Conservation (phyloP, 441 rosid species). For the California macrophylla region DNA sequence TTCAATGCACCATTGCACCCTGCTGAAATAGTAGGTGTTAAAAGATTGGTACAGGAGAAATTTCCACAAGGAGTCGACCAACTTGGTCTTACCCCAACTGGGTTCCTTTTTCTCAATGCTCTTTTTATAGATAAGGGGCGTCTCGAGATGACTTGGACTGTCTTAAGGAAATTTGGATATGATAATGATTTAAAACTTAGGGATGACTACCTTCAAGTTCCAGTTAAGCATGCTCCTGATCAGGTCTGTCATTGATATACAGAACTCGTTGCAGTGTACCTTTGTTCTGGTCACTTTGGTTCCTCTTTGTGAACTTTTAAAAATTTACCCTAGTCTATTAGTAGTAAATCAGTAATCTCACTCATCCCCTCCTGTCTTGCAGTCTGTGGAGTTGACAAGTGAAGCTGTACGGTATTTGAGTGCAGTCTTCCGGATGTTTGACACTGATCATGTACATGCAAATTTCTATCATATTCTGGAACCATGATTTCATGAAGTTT, state of each 20-base stretch:
- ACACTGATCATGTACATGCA: slow-evolving; percentile 46
- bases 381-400: slow-evolving; percentile 61
- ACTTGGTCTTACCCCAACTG: slow-evolving; percentile 59
- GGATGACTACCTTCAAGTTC: slow-evolving; percentile 41
- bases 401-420: slow-evolving; percentile 41
- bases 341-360: slow-evolving; percentile 9
- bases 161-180: slow-evolving; percentile 64
- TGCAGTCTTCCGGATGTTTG: slow-evolving; percentile 49
- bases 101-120: slow-evolving; percentile 59
- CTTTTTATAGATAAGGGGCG: slow-evolving; percentile 70
- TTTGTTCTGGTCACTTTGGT: neutral
- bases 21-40: slow-evolving; percentile 57
- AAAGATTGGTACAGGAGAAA: slow-evolving; percentile 60
- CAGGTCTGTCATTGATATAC: slow-evolving; percentile 34
- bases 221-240: slow-evolving; percentile 45
- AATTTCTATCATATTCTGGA: slow-evolving; percentile 10
- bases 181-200: slow-evolving; percentile 49
- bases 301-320: neutral
- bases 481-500: neutral
- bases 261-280: neutral
- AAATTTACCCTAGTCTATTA: neutral
- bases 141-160: slow-evolving; percentile 66
- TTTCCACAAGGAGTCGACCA: slow-evolving; percentile 57
- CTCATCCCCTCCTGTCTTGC: slow-evolving; percentile 15
- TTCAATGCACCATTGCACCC: slow-evolving; percentile 61